Percentiles rank a stretch among this genome's conserved stretches.
These are phyloP conservation scores for Leccinum olivaceopallidum DNA, from an alignment of 768 basidiomycete genomes.

Conservation along the genomic window DNA sequence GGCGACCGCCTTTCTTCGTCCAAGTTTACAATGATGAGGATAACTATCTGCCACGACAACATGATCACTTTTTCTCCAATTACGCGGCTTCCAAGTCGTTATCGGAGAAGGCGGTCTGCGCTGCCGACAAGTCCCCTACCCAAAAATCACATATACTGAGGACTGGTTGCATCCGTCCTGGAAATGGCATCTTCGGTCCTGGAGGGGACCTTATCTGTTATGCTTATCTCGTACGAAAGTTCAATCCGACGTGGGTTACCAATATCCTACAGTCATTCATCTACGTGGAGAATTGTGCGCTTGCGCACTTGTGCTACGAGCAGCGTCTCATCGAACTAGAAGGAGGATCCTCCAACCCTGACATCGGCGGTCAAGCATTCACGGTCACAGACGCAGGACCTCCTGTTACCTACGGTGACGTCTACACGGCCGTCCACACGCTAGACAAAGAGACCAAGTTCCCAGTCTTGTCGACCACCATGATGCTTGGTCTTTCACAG, in stretches of 20 bases:
- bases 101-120: constrained; percentile 53
- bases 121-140: constrained; percentile 39
- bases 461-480: constrained; percentile 55
- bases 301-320: constrained; percentile 75
- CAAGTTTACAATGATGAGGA: constrained; percentile 70
- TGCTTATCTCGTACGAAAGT: constrained; percentile 57
- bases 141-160: constrained; percentile 41
- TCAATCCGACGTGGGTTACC: constrained; percentile 63
- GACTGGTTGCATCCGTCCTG: constrained; percentile 77
- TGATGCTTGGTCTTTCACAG: constrained; percentile 64
- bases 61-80: constrained; percentile 73
- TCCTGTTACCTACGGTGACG: constrained; percentile 61
- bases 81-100: constrained; percentile 67
- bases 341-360: constrained; percentile 46
- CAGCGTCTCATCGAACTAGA: constrained; percentile 59
- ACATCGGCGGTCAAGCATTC: constrained; percentile 76
- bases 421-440: constrained; percentile 53
- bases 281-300: constrained; percentile 77
- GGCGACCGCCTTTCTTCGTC: constrained; percentile 51
- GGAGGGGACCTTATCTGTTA: constrained; percentile 71
- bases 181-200: constrained; percentile 75
- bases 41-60: constrained; percentile 46
- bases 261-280: constrained; percentile 61
- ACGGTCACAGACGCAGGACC: constrained; percentile 65
- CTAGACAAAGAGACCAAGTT: constrained; percentile 61